These are phyloP conservation scores for Penicillium sp. DNA, from an alignment of 2,329 filamentous ascomycete genomes.

Conservation along the genomic window DNA sequence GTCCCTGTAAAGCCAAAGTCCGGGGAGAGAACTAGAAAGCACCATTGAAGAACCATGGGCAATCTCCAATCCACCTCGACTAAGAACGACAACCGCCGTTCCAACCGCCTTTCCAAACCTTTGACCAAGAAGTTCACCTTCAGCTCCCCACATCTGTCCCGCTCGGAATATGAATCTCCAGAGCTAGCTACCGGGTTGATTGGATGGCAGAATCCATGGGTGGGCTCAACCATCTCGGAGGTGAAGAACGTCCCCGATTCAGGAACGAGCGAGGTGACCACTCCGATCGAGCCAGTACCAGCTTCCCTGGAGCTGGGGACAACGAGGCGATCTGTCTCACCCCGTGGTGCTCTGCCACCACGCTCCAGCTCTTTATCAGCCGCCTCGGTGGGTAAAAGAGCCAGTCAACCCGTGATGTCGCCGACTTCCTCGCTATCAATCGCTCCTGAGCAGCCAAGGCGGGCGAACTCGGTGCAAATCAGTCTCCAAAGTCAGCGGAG, in stretches of 20 bases:
- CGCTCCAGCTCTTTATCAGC: constrained; percentile 16
- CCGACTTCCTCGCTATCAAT: constrained; percentile 13
- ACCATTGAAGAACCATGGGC: constrained; percentile 31
- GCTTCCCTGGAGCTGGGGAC: neutral
- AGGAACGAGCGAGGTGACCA: constrained; percentile 15
- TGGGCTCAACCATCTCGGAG: constrained; percentile 24
- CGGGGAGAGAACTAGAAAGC: neutral
- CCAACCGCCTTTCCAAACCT: constrained; percentile 41
- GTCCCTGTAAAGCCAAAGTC: neutral
- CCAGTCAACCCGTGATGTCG: constrained; percentile 23
- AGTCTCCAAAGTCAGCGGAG: constrained; percentile 25
- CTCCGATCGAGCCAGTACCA: constrained; percentile 14
- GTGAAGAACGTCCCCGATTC: constrained; percentile 12
- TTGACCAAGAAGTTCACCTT: constrained; percentile 26
- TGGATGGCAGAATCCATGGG: constrained; percentile 39
- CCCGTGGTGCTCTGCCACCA: constrained; percentile 1
- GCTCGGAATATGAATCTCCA: constrained; percentile 5
- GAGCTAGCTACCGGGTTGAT: constrained; percentile 18
- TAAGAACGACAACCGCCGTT: constrained; percentile 33
- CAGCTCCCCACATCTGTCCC: constrained; percentile 13
- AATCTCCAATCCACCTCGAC: constrained; percentile 35
- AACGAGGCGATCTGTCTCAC: neutral
- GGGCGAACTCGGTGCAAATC: constrained; percentile 33
- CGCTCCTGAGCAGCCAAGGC: constrained; percentile 19
- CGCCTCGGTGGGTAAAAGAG: constrained; percentile 20